Evolutionary conservation across 176 grass and related monocot species (phyloP).

Genomic region (Oryza australiensis): DNA sequence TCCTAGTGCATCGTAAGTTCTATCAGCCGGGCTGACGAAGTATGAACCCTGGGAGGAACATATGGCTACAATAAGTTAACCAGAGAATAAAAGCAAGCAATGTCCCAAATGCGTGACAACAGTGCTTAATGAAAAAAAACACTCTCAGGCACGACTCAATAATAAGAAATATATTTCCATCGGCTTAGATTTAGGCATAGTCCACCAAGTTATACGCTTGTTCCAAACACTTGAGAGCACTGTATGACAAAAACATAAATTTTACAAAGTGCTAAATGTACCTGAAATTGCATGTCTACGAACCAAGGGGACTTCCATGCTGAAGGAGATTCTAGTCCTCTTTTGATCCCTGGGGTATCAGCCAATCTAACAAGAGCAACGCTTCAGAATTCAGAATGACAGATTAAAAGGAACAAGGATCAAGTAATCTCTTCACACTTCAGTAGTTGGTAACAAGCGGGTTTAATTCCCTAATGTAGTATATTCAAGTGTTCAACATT

Average conservation of each 20-base stretch:
- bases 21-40: conserved; percentile 68
- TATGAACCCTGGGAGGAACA: conserved; percentile 60
- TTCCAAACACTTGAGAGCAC: neutral
- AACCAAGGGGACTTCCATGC: conserved; percentile 99
- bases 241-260: neutral
- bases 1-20: conserved; percentile 74
- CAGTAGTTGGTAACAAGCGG: neutral
- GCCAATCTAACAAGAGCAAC: conserved; percentile 65
- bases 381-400: conserved; percentile 27
- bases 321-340: conserved; percentile 96
- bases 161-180: no score
- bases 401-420: conserved; percentile 12
- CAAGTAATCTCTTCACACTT: neutral
- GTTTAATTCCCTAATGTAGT: neutral
- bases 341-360: conserved; percentile 87
- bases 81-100: neutral
- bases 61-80: conserved; percentile 26
- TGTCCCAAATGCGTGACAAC: neutral
- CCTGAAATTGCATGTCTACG: conserved; percentile 56
- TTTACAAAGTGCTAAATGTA: conserved; percentile 19
- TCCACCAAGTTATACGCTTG: neutral
- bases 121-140: neutral
- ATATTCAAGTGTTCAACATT: conserved; percentile 13
- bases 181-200: neutral
- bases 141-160: no score